phyloP scores from a whole-genome alignment of 2,329 filamentous ascomycete genomes.

The Tolypocladium tundrense region DNA sequence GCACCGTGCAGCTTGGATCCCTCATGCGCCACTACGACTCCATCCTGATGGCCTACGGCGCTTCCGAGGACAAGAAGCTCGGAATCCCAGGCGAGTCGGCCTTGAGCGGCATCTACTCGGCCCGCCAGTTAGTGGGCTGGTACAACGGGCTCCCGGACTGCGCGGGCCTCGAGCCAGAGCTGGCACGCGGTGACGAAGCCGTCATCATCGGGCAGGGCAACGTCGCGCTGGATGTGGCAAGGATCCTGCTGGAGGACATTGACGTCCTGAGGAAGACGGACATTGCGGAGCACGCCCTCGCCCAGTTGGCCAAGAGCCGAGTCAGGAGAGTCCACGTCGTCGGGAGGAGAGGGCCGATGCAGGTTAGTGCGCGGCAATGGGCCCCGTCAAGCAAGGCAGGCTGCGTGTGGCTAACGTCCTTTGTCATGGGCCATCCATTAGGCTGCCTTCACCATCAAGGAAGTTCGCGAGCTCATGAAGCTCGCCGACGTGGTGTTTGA shows the following conservation, averaged over 20 bases:
- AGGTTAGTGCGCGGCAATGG: slow-evolving; percentile 39
- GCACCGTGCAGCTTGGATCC: slow-evolving; percentile 51
- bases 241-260: slow-evolving; percentile 71
- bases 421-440: slow-evolving; percentile 20
- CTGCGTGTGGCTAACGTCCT: background rate
- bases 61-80: slow-evolving; percentile 70
- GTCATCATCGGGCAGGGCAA: slow-evolving; percentile 92
- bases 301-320: slow-evolving; percentile 59
- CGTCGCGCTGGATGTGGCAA: slow-evolving; percentile 85
- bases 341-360: slow-evolving; percentile 78
- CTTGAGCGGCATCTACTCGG: slow-evolving; percentile 70
- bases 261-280: slow-evolving; percentile 71
- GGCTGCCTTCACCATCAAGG: slow-evolving; percentile 93
- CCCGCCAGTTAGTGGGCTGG: slow-evolving; percentile 92
- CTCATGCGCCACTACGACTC: slow-evolving; percentile 82
- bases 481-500: slow-evolving; percentile 63
- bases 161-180: slow-evolving; percentile 58
- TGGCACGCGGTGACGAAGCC: slow-evolving; percentile 68
- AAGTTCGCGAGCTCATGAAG: slow-evolving; percentile 78
- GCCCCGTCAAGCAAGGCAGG: background rate
- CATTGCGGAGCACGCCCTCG: slow-evolving; percentile 76
- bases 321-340: slow-evolving; percentile 78
- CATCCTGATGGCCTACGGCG: slow-evolving; percentile 86
- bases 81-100: slow-evolving; percentile 68
- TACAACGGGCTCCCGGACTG: slow-evolving; percentile 92